Evolutionary conservation across 768 basidiomycete species (phyloP).

Genomic region (Kwoniella sp.): DNA sequence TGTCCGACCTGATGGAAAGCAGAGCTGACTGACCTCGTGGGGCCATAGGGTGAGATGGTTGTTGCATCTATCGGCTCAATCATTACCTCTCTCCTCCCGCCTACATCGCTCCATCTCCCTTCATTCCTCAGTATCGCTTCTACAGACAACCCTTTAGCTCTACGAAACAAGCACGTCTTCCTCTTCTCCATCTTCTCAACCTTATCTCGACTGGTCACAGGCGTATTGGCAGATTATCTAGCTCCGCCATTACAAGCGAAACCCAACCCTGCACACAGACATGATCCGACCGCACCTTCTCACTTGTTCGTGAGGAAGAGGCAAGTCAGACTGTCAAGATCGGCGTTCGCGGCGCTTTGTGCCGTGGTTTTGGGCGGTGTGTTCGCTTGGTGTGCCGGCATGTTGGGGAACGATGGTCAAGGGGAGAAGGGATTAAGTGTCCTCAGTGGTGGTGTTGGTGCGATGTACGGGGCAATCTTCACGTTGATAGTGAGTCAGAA

Average conservation of each 20-base stretch:
- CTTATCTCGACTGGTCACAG: slow-evolving; percentile 46
- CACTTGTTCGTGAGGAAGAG: slow-evolving; percentile 40
- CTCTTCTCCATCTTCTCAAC: slow-evolving; percentile 52
- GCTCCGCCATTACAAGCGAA: slow-evolving; percentile 37
- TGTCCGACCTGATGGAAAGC: slow-evolving; percentile 1
- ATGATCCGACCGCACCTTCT: slow-evolving; percentile 26
- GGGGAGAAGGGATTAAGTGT: slow-evolving; percentile 47
- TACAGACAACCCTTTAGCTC: slow-evolving; percentile 28
- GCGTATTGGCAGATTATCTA: slow-evolving; percentile 50
- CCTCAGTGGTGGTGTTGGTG: slow-evolving; percentile 49
- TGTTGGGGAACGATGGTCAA: slow-evolving; percentile 35
- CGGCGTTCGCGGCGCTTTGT: slow-evolving; percentile 45
- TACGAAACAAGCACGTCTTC: slow-evolving; percentile 53
- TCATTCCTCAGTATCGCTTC: slow-evolving; percentile 1
- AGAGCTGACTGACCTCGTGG: background rate
- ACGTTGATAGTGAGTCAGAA: slow-evolving; percentile 49
- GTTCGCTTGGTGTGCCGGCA: slow-evolving; percentile 41
- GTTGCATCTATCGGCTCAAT: slow-evolving; percentile 54
- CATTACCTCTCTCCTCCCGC: slow-evolving; percentile 49
- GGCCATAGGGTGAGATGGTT: slow-evolving; percentile 49
- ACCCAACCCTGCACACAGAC: slow-evolving; percentile 22
- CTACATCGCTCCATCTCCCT: slow-evolving; percentile 13
- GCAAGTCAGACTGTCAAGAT: slow-evolving; percentile 32
- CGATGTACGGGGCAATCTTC: slow-evolving; percentile 53
- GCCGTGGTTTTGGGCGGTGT: slow-evolving; percentile 39